Evolutionary conservation across 2,329 filamentous ascomycete species (phyloP).

Genomic region (Microdochium nivale): DNA sequence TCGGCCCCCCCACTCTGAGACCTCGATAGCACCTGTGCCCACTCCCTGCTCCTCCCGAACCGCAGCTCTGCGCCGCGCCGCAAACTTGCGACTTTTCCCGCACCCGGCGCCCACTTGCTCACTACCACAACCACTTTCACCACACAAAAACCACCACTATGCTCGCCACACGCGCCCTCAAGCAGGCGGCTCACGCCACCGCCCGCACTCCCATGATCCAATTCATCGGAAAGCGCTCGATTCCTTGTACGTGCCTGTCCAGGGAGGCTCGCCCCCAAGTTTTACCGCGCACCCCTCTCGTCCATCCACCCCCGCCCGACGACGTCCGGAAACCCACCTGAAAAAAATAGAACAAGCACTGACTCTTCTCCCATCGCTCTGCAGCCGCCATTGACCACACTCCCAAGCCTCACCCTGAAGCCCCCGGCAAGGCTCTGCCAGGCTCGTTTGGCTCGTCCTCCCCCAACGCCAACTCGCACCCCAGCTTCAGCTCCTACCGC

Average conservation of each 20-base stretch:
- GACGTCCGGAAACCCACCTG: constrained; percentile 2
- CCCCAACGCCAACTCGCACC: constrained; percentile 31
- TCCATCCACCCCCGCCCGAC: too few species aligned
- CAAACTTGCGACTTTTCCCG: background rate
- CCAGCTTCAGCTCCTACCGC: constrained; percentile 68
- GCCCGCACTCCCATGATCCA: constrained; percentile 54
- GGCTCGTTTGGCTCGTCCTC: constrained; percentile 31
- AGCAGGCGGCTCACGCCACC: constrained; percentile 49
- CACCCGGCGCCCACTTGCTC: background rate
- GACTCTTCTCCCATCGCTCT: constrained; percentile 6
- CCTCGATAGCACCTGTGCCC: background rate
- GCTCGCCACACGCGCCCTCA: constrained; percentile 47
- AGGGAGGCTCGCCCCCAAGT: too few species aligned
- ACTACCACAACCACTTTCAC: constrained; percentile 2
- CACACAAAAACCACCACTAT: constrained; percentile 27
- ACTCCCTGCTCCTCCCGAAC: background rate
- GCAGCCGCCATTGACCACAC: constrained; percentile 64
- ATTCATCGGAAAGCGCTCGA: constrained; percentile 52
- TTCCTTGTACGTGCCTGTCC: constrained; percentile 38
- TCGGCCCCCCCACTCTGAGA: background rate
- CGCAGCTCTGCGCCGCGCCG: background rate
- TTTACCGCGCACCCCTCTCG: too few species aligned
- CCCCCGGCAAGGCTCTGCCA: constrained; percentile 57
- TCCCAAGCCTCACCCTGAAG: constrained; percentile 64
- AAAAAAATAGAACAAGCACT: constrained; percentile 7